Base-by-base conservation (phyloP, 768 basidiomycete species). In the Mycena pura region DNA sequence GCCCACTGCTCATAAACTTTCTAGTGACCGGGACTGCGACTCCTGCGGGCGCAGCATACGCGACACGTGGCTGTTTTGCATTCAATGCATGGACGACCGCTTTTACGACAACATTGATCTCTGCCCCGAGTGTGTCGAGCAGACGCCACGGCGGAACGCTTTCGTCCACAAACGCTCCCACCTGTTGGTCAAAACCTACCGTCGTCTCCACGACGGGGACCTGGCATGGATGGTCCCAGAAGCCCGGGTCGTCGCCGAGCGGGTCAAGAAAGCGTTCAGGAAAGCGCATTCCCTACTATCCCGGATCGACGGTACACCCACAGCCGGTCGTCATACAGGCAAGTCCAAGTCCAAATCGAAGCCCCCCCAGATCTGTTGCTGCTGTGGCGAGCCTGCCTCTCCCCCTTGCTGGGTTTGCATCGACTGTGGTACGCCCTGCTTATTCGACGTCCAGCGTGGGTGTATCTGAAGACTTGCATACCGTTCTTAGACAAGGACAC, bases 31-130 rank as follows among this genome's bases (percentile, higher is more conserved):
- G 6, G 13, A 40, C 5, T 64, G 63, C 27, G 58, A 49, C n/a
- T 60, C 63, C 1, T 64, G 63, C 32, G 5, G 29, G 4, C 52
- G 53, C 15, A n/a, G 28, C 7, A 60, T 64, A 19, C 39, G n/a
- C 6, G 54, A 34, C 15, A 34, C 34, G 9, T n/a, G 46, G n/a
- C 24, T 44, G 1, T 46, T 60, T 36, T 64, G 63, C 49, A 48
- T 64, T 27, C 58, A 64, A 52, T 64, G 63, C 59, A 64, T 64
- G 29, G 55, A 60, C 52, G 58, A 57, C 6, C 28, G 13, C 2
- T 60, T 19, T 15, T 19, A 8, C 14, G 47, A 60, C 1, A 5
- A 2, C 31, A 50, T 63, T 31, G 54, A 64, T 19, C 32, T 49
- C 6, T 64, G 40, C 49, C 25, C 6, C 47, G 48, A 64, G 9